Conservation (phyloP, 768 basidiomycete genomes). For the Gelatoporia subvermispora region DNA sequence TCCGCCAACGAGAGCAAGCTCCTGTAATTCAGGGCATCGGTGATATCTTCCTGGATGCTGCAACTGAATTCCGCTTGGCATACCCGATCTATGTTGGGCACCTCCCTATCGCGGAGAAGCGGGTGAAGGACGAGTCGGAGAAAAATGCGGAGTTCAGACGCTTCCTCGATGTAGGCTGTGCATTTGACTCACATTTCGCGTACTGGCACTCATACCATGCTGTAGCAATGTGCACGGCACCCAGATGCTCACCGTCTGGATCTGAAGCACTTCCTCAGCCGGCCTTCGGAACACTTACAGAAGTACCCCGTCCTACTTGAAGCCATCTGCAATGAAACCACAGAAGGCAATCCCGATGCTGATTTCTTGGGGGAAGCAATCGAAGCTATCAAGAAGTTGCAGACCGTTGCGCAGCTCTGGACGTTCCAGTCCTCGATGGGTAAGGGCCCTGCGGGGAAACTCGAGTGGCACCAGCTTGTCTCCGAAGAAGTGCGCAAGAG, state of each 20-base stretch:
- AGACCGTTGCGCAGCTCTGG: slow-evolving; percentile 73
- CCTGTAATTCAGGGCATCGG: slow-evolving; percentile 83
- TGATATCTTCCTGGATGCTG: slow-evolving; percentile 83
- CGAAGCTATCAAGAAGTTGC: slow-evolving; percentile 76
- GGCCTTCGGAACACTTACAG: slow-evolving; percentile 78
- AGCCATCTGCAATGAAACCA: slow-evolving; percentile 81
- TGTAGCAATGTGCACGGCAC: slow-evolving; percentile 44
- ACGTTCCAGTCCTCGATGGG: slow-evolving; percentile 92
- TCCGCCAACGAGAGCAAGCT: slow-evolving; percentile 79
- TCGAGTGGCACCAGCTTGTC: slow-evolving; percentile 91
- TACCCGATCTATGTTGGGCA: slow-evolving; percentile 87
- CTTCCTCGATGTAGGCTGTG: slow-evolving; percentile 69
- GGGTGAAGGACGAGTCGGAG: slow-evolving; percentile 83
- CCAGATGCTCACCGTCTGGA: slow-evolving; percentile 60
- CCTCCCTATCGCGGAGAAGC: slow-evolving; percentile 79
- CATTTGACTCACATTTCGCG: background rate
- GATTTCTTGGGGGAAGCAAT: slow-evolving; percentile 84
- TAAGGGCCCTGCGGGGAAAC: slow-evolving; percentile 70
- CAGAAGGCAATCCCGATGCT: slow-evolving; percentile 71
- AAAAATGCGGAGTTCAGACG: slow-evolving; percentile 74
- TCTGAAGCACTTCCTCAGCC: slow-evolving; percentile 72
- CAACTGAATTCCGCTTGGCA: slow-evolving; percentile 79
- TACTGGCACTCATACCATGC: slow-evolving; percentile 7
- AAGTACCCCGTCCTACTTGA: slow-evolving; percentile 83
- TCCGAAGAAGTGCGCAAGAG: slow-evolving; percentile 54